These are phyloP conservation scores for Dianthus caryophyllus DNA, from an alignment of 148 eudicot species.

Conservation along the genomic window DNA sequence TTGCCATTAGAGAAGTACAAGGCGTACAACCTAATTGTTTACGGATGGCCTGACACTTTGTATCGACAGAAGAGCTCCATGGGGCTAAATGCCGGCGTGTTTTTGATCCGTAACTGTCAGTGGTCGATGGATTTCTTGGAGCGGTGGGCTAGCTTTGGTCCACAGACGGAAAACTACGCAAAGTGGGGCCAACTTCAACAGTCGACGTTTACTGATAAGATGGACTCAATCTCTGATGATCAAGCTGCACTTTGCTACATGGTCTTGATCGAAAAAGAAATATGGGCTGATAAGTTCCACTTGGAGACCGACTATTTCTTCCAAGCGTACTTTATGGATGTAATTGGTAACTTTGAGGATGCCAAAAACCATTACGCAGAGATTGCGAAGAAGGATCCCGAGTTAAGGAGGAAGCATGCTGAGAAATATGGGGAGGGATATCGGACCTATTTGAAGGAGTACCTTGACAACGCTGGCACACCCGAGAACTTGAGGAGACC, in stretches of 20 bases:
- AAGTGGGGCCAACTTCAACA: constrained; percentile 57
- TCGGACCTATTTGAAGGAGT: constrained; percentile 22
- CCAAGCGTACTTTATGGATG: constrained; percentile 68
- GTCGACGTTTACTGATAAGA: constrained; percentile 45
- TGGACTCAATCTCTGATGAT: constrained; percentile 60
- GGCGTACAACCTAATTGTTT: constrained; percentile 52
- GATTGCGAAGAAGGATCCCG: constrained; percentile 31
- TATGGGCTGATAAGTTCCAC: constrained; percentile 60
- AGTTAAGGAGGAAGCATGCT: constrained; percentile 46
- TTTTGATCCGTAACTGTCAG: constrained; percentile 71
- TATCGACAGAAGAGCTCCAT: constrained; percentile 53
- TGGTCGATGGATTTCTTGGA: constrained; percentile 79
- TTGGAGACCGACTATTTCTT: constrained; percentile 58
- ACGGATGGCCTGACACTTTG: constrained; percentile 52
- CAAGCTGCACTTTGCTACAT: constrained; percentile 66
- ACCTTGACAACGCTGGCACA: constrained; percentile 32
- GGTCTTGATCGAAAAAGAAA: constrained; percentile 45
- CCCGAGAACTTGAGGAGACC: constrained; percentile 39
- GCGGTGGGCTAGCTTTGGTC: constrained; percentile 72
- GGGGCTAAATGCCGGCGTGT: constrained; percentile 71
- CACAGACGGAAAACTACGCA: constrained; percentile 45
- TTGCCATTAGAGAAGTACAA: constrained; percentile 57
- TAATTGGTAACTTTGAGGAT: constrained; percentile 41
- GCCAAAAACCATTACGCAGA: constrained; percentile 25
- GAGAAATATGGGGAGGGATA: constrained; percentile 48